These are phyloP conservation scores for Aspergillus bridgeri DNA, from an alignment of 495 filamentous ascomycete genomes.

Conservation along the genomic window DNA sequence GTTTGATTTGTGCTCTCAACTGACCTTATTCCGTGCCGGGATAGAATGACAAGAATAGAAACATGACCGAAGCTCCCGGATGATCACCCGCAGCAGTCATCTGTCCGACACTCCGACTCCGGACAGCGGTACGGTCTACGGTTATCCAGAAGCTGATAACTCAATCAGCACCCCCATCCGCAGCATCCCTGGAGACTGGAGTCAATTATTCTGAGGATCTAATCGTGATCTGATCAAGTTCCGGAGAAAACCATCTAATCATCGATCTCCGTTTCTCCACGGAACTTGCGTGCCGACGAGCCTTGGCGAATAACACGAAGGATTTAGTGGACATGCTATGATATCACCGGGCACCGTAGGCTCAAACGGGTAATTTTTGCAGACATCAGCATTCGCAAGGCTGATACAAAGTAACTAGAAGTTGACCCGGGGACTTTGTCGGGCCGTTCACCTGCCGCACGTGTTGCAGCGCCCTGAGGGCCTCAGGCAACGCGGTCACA, in stretches of 20 bases:
- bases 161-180: no score
- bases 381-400: background rate
- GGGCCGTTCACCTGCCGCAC: no score
- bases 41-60: background rate
- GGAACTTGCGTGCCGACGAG: constrained; percentile 8
- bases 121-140: background rate
- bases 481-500: no score
- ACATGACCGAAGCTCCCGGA: background rate
- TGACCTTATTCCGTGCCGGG: no score
- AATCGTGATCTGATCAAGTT: no score
- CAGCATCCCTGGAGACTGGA: background rate
- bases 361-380: constrained; percentile 7
- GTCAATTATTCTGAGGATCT: no score
- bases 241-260: background rate
- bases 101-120: no score
- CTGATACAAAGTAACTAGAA: no score
- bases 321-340: background rate
- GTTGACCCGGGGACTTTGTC: no score
- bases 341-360: constrained; percentile 5
- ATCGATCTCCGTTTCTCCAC: background rate
- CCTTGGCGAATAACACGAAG: background rate
- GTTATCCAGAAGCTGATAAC: no score
- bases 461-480: no score
- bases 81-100: background rate
- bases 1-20: background rate